Conservation (phyloP, 2,329 filamentous ascomycete genomes). For the Diaporthe sp. region DNA sequence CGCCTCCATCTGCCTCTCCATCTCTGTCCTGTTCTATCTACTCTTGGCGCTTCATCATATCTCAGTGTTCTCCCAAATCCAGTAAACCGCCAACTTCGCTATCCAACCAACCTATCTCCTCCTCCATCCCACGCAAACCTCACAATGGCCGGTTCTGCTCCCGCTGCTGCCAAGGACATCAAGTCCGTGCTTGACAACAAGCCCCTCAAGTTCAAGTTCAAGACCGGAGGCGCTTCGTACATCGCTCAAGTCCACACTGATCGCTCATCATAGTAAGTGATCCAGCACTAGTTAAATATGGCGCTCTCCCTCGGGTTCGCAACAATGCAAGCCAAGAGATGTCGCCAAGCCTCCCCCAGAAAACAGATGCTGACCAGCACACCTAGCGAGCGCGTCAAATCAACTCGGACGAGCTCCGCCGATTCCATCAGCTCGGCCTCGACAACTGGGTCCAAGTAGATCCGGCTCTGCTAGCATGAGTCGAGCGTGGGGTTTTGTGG, state of each 20-base stretch:
- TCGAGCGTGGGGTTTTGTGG: constrained; percentile 15
- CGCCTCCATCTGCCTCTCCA: neutral
- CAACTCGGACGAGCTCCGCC: constrained; percentile 39
- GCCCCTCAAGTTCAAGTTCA: constrained; percentile 62
- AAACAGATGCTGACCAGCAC: neutral
- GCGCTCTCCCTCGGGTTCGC: constrained; percentile 42
- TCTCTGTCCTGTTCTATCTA: neutral
- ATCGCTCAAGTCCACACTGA: constrained; percentile 58
- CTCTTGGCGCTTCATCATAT: neutral
- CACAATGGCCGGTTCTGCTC: constrained; percentile 39
- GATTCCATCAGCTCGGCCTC: constrained; percentile 41
- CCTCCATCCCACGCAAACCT: neutral
- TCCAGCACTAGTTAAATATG: neutral
- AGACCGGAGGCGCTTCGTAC: constrained; percentile 55
- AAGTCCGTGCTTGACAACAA: constrained; percentile 53
- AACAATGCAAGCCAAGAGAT: constrained; percentile 16
- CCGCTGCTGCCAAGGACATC: constrained; percentile 39
- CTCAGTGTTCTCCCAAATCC: neutral
- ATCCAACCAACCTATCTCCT: neutral
- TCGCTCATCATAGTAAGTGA: constrained; percentile 58
- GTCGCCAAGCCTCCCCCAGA: neutral
- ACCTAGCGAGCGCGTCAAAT: constrained; percentile 42
- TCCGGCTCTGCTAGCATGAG: constrained; percentile 10
- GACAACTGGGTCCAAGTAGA: constrained; percentile 42
- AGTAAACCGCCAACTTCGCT: neutral